phyloP scores from a whole-genome alignment of 495 filamentous ascomycete species.

The Penicillium ochrochloron region DNA sequence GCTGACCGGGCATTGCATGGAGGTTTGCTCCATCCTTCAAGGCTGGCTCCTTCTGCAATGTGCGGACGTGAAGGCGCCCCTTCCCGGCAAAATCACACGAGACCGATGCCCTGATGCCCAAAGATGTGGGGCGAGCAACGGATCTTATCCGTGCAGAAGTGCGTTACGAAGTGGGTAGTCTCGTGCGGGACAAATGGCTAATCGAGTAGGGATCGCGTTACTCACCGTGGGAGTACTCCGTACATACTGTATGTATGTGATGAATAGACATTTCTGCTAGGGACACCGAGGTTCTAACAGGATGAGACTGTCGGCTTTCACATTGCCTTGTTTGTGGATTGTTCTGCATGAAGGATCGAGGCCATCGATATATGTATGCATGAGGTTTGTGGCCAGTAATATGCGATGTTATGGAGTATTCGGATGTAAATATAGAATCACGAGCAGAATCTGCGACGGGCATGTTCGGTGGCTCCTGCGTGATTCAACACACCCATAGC shows the following conservation, averaged over 20 bases:
- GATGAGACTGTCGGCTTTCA: neutral
- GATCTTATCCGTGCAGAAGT: conserved; percentile 11
- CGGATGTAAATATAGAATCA: neutral
- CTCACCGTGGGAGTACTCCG: neutral
- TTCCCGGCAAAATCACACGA: conserved; percentile 22
- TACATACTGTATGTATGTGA: neutral
- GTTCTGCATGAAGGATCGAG: neutral
- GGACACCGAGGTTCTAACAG: neutral
- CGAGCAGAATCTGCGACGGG: neutral
- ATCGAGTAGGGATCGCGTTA: neutral
- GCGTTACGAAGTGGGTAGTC: neutral
- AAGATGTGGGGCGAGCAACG: conserved; percentile 21
- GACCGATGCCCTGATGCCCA: conserved; percentile 24
- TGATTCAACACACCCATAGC: neutral
- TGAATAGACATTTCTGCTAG: neutral
- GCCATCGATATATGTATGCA: neutral
- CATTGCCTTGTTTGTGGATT: neutral
- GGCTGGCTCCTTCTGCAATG: neutral
- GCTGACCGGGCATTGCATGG: neutral
- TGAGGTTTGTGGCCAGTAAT: neutral
- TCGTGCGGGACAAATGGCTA: too few species aligned
- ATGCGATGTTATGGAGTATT: neutral
- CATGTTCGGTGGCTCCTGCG: neutral
- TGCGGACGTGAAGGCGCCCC: conserved; percentile 10
- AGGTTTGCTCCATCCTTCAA: conserved; percentile 16